Evolutionary conservation across 768 basidiomycete genomes (phyloP), one percentile per base, ranked within the genome.

Genomic region (Auricularia auricula-judae): DNA sequence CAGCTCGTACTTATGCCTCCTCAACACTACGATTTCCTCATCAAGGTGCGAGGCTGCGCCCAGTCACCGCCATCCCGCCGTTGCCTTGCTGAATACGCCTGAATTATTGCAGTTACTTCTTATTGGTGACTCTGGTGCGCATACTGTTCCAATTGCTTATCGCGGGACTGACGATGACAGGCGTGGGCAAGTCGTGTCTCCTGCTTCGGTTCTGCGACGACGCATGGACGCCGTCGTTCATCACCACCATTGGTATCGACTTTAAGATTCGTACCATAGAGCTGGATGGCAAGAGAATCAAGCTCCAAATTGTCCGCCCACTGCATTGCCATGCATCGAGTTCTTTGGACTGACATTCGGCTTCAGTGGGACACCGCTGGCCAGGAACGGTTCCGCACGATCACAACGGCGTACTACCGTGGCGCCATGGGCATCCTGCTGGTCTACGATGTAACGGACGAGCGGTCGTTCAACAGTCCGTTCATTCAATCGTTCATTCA

Each of bases 261-360:
- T 97, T 97, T 83, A 96, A 95, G 87, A 98, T 98, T 77, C 87
- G 96, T 39, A 98, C 95, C 62, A 98, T 98, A 74, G 95, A 98
- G 75, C 83, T 98, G 61, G 96, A 98, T 70, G 96, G 96, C 47
- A 98, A 98, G 79, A 86, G 92, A 56, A 94, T 98, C 75, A 98
- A 98, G 78, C 84, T 98, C n/a, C 96, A 98, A 77, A 98, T 98
- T 74, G 95, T 96, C 68, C 69, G 91, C 82, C 29, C 4, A 12
- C 16, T 34, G 36, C 33, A 29, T 51, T 3, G 36, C 5, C n/a
- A 16, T 10, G 21, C 36, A 29, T 39, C 18, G 42, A 36, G 34
- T 11, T 18, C 36, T 42, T 42, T 29, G 23, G n/a, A 29, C 59
- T 35, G 35, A 61, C 35, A 43, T 61, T 43, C 29, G 35, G 61